Percentiles rank a stretch among this genome's conserved stretches.
Evolutionary conservation across 441 rosid genomes (phyloP).

Genomic region (Adansonia grandidieri): DNA sequence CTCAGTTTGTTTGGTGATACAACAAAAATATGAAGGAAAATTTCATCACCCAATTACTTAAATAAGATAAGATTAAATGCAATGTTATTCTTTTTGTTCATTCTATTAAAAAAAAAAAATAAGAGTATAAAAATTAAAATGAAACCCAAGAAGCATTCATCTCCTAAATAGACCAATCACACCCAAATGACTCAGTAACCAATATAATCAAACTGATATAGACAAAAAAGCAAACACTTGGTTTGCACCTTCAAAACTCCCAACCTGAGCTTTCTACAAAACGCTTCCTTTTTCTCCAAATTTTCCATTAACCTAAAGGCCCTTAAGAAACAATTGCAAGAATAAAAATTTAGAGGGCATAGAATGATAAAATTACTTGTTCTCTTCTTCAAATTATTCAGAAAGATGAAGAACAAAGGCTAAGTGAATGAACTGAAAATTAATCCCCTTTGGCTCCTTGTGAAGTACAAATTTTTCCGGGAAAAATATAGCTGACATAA

Average conservation of each 20-base stretch:
- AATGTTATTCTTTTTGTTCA: neutral
- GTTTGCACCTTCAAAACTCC: neutral
- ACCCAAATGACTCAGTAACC: constrained; percentile 3
- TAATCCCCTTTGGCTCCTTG: neutral
- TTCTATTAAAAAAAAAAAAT: neutral
- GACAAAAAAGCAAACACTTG: neutral
- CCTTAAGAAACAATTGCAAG: neutral
- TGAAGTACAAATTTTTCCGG: neutral
- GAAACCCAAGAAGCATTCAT: neutral
- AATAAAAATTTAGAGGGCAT: neutral
- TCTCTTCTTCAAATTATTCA: neutral
- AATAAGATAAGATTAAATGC: neutral
- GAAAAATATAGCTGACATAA: neutral
- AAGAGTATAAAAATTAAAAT: neutral
- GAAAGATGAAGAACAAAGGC: neutral
- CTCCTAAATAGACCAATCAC: neutral
- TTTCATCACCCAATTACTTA: neutral
- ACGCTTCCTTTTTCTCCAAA: neutral
- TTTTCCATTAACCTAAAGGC: neutral
- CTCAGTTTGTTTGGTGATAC: neutral
- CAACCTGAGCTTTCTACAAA: neutral
- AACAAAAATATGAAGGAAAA: neutral
- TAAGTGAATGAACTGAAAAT: neutral
- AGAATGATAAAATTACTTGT: neutral
- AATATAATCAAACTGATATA: neutral